Conservation (phyloP, 2,329 filamentous ascomycete genomes). For the Cylindrodendrum hubeiense region DNA sequence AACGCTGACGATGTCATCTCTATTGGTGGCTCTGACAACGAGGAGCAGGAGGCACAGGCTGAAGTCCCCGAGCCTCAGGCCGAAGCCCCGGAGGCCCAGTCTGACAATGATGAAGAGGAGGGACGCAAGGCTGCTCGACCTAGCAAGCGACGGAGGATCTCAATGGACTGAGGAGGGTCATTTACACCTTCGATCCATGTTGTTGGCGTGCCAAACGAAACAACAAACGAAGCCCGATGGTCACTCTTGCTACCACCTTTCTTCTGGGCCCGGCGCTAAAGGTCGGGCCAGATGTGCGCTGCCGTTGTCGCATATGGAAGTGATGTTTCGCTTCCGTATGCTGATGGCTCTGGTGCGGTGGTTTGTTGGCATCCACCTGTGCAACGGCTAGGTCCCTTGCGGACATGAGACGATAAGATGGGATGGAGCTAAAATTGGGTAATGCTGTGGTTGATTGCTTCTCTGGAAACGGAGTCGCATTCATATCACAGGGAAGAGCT, state of each 20-base stretch:
- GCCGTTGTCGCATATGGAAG: background rate
- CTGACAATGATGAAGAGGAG: slow-evolving; percentile 41
- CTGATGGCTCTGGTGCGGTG: background rate
- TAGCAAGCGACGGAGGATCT: slow-evolving; percentile 45
- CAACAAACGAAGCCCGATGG: background rate
- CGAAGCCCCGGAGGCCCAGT: background rate
- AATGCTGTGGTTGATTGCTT: background rate
- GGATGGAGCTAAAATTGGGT: background rate
- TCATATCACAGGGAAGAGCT: background rate
- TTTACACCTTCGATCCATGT: background rate
- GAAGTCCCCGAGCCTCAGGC: slow-evolving; percentile 7
- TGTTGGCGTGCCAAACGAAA: background rate
- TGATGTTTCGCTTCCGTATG: slow-evolving; percentile 30
- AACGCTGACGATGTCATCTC: slow-evolving; percentile 54
- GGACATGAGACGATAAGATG: background rate
- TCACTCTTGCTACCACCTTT: background rate
- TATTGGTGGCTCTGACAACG: slow-evolving; percentile 49
- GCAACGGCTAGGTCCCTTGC: background rate
- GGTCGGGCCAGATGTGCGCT: background rate
- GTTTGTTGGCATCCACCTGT: background rate
- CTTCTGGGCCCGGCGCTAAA: no score
- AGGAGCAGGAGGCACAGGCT: slow-evolving; percentile 37
- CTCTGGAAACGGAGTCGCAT: background rate
- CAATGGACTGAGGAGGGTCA: slow-evolving; percentile 12
- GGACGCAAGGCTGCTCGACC: slow-evolving; percentile 33